Conservation (phyloP, 352 stramenopile species). For the Elongisporangium senticosum region DNA sequence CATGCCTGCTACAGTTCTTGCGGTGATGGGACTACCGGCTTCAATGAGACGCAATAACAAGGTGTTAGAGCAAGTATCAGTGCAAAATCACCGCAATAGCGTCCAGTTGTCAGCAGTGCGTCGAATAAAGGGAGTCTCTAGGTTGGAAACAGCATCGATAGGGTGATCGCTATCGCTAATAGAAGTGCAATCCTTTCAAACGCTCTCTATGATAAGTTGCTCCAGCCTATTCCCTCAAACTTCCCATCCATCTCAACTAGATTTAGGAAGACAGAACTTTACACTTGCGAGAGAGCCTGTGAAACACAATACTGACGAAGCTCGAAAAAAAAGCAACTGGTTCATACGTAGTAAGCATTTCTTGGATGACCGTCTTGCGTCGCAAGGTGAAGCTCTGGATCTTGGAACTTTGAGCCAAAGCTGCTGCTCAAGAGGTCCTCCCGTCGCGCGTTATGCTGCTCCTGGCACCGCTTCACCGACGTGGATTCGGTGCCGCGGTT, state of each 20-base stretch:
- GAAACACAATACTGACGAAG: neutral
- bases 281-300: neutral
- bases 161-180: neutral
- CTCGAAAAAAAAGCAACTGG: neutral
- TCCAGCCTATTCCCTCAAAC: neutral
- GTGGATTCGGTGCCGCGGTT: constrained; percentile 11
- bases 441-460: constrained; percentile 42
- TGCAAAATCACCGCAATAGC: neutral
- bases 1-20: neutral
- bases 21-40: neutral
- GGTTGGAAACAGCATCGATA: neutral
- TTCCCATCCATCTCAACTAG: neutral
- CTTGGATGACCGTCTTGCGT: too few relatives aligned
- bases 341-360: too few relatives aligned
- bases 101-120: neutral
- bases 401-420: too few relatives aligned
- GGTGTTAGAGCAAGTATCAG: neutral
- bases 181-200: neutral
- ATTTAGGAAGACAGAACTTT: too few relatives aligned
- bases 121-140: neutral
- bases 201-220: neutral
- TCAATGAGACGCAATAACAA: neutral
- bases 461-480: constrained; percentile 44
- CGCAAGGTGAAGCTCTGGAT: too few relatives aligned
- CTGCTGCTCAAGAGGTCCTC: constrained; percentile 36